Evolutionary conservation across 78 protist genomes (phyloP).

Genomic region (Dictyostelium capitatum): DNA sequence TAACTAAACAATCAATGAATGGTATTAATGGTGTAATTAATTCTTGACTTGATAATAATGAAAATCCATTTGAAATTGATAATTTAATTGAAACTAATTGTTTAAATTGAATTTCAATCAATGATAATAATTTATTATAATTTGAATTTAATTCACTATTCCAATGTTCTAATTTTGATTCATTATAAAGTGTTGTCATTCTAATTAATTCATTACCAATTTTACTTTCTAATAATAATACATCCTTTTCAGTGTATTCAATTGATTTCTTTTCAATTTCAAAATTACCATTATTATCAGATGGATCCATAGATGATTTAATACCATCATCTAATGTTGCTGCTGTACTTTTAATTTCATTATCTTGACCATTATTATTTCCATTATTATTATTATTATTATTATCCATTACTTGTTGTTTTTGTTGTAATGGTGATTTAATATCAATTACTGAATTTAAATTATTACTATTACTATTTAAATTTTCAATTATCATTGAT

Average conservation of each 20-base stretch:
- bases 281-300: not conserved
- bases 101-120: constrained; percentile 28
- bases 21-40: constrained; percentile 36
- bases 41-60: constrained; percentile 8
- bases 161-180: constrained; percentile 44
- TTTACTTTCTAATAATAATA: not conserved
- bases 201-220: constrained; percentile 18
- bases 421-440: not conserved
- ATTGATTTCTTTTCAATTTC: not conserved
- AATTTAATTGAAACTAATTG: constrained; percentile 46
- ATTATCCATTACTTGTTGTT: not conserved
- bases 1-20: constrained; percentile 40
- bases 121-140: not conserved
- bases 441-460: not conserved
- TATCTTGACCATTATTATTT: not conserved
- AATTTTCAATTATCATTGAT: not conserved
- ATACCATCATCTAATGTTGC: too few species aligned
- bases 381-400: not conserved
- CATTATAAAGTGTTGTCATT: not conserved
- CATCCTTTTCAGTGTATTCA: constrained; percentile 1
- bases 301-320: too few species aligned
- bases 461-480: too few species aligned
- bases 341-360: too few species aligned
- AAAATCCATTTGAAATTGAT: constrained; percentile 22
- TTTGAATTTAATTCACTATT: not conserved